Conservation (phyloP, 257 asterid species). For the Paulownia fortunei region DNA sequence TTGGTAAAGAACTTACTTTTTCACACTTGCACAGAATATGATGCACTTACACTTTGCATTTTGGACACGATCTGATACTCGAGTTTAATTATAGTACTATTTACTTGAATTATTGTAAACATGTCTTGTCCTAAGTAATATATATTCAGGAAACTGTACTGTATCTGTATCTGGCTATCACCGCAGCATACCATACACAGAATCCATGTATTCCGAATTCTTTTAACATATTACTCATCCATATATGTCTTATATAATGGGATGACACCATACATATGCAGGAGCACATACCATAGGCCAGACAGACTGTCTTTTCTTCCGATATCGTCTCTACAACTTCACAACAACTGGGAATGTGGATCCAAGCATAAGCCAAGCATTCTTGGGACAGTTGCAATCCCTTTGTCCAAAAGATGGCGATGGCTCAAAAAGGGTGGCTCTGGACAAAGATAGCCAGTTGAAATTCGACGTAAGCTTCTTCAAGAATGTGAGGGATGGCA, state of each 20-base stretch:
- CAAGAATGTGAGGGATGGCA: conserved; percentile 71
- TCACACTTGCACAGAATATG: too few species aligned
- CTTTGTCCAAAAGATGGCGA: conserved; percentile 60
- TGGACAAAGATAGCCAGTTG: conserved; percentile 59
- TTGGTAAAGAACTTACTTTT: conserved; percentile 42
- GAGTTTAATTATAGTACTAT: too few species aligned
- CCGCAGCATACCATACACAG: too few species aligned
- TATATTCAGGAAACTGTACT: too few species aligned
- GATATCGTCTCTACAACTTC: conserved; percentile 72
- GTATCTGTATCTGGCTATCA: too few species aligned
- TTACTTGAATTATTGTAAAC: too few species aligned
- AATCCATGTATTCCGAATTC: neutral
- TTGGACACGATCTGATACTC: too few species aligned
- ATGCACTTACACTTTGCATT: too few species aligned
- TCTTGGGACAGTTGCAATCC: conserved; percentile 49
- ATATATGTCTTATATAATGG: neutral
- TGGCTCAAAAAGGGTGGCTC: conserved; percentile 49
- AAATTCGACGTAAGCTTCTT: conserved; percentile 65
- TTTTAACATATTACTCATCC: neutral
- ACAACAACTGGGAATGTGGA: conserved; percentile 70
- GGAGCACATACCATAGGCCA: conserved; percentile 82
- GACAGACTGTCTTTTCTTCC: conserved; percentile 57
- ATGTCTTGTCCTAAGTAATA: too few species aligned
- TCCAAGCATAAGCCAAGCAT: conserved; percentile 63
- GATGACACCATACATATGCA: too few species aligned